These are phyloP conservation scores for Graphilbum ipis-grandicollis DNA, from an alignment of 2,329 filamentous ascomycete genomes.

Conservation along the genomic window DNA sequence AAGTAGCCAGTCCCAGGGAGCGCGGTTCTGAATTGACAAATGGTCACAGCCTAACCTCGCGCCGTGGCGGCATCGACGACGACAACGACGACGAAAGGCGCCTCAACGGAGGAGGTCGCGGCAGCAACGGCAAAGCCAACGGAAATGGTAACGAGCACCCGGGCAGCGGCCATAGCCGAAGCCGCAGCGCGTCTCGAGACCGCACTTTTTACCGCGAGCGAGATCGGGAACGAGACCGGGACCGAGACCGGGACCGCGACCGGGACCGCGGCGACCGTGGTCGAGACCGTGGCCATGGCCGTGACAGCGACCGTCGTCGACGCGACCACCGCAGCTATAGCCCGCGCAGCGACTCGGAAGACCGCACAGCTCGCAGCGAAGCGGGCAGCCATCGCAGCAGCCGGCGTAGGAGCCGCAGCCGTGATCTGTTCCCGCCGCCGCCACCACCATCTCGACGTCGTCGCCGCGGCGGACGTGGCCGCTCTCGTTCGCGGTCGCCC, in stretches of 20 bases:
- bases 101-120: slow-evolving; percentile 5
- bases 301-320: slow-evolving; percentile 21
- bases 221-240: neutral
- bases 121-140: neutral
- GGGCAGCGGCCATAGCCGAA: slow-evolving; percentile 1
- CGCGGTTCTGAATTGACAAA: neutral
- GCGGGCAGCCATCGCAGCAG: slow-evolving; percentile 67
- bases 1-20: slow-evolving; percentile 15
- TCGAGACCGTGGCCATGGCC: slow-evolving; percentile 9
- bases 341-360: slow-evolving; percentile 12
- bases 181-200: slow-evolving; percentile 3
- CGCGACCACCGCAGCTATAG: slow-evolving; percentile 40
- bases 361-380: slow-evolving; percentile 51
- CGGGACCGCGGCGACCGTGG: slow-evolving; percentile 19
- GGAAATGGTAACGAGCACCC: slow-evolving; percentile 4
- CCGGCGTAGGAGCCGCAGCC: slow-evolving; percentile 62
- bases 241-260: slow-evolving; percentile 17
- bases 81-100: slow-evolving; percentile 21
- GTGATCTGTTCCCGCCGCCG: slow-evolving; percentile 45
- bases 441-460: slow-evolving; percentile 26
- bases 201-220: slow-evolving; percentile 1
- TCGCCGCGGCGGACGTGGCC: slow-evolving; percentile 41
- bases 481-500: slow-evolving; percentile 61
- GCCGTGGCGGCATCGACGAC: too few species aligned
- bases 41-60: neutral